These are phyloP conservation scores for Aspergillus alliaceus DNA, from an alignment of 2,329 filamentous ascomycete genomes.

Conservation along the genomic window DNA sequence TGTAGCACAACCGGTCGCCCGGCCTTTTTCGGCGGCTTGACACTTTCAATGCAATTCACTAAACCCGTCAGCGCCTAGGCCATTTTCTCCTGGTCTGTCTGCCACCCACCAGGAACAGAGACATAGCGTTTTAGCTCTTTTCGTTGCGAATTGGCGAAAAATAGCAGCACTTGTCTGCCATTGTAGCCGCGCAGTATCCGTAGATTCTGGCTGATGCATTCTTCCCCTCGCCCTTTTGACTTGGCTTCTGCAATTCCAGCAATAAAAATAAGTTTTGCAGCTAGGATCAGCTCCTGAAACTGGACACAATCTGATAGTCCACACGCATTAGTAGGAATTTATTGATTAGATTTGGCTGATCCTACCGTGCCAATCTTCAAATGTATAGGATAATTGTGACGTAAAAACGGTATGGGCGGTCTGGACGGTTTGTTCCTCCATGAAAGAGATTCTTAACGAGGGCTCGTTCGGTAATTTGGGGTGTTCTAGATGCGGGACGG, in stretches of 20 bases:
- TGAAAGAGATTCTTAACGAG: slow-evolving; percentile 41
- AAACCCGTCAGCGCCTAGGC: background rate
- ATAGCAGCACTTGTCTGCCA: slow-evolving; percentile 37
- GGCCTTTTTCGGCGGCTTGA: slow-evolving; percentile 41
- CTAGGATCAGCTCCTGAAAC: slow-evolving; percentile 43
- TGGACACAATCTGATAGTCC: slow-evolving; percentile 36
- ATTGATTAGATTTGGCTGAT: background rate
- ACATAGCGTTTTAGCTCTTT: slow-evolving; percentile 42
- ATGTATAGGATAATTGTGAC: slow-evolving; percentile 44
- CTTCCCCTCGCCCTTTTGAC: slow-evolving; percentile 45
- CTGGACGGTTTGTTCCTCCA: slow-evolving; percentile 46
- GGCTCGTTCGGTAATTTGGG: slow-evolving; percentile 35
- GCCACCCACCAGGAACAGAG: slow-evolving; percentile 36
- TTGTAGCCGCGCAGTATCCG: slow-evolving; percentile 38
- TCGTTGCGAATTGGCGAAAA: slow-evolving; percentile 45
- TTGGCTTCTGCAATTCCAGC: slow-evolving; percentile 45
- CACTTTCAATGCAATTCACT: slow-evolving; percentile 41
- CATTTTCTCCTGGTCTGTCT: background rate
- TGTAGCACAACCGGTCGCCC: slow-evolving; percentile 38
- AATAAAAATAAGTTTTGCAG: slow-evolving; percentile 40
- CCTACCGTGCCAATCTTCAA: slow-evolving; percentile 43
- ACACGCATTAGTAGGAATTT: slow-evolving; percentile 2
- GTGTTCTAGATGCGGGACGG: slow-evolving; percentile 45
- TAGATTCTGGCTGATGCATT: slow-evolving; percentile 47
- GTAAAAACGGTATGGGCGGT: slow-evolving; percentile 38